phyloP scores from a whole-genome alignment of 2,329 filamentous ascomycete genomes.

The Helotiales sp. region DNA sequence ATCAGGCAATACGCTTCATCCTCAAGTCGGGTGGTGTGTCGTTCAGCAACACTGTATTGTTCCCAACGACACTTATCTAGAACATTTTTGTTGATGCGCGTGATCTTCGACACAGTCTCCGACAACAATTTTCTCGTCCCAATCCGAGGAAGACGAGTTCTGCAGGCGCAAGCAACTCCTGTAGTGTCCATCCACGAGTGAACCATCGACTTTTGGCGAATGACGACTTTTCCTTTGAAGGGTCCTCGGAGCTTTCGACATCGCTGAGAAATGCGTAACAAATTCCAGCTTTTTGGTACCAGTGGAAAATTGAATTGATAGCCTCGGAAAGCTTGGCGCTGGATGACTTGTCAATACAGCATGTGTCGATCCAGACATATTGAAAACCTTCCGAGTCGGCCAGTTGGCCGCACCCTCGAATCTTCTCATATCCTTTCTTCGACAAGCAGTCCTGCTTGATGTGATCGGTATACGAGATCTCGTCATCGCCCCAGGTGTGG shows the following conservation, averaged over 20 bases:
- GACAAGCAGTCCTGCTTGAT: not conserved
- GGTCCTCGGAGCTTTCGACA: not conserved
- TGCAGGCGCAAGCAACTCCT: constrained; percentile 10
- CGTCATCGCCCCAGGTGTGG: constrained; percentile 31
- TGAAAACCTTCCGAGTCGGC: constrained; percentile 5
- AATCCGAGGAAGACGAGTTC: constrained; percentile 7
- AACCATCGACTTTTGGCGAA: constrained; percentile 6
- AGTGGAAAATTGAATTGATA: constrained; percentile 15
- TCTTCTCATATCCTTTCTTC: constrained; percentile 11
- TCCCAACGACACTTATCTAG: not conserved
- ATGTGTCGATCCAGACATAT: constrained; percentile 21
- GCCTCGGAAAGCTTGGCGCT: constrained; percentile 16
- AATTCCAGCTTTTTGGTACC: constrained; percentile 3
- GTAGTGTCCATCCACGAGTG: constrained; percentile 9
- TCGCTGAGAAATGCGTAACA: constrained; percentile 11
- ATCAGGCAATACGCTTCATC: constrained; percentile 45
- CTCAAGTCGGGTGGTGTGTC: constrained; percentile 38
- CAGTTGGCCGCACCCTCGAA: not conserved
- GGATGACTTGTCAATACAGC: constrained; percentile 21
- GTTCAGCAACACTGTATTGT: constrained; percentile 28
- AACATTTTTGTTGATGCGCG: not conserved
- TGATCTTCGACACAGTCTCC: not conserved
- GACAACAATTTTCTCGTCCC: not conserved
- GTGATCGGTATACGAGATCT: constrained; percentile 11
- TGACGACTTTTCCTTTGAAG: not conserved